phyloP scores from a whole-genome alignment of 495 filamentous ascomycete species.

The Glarea lozoyensis region DNA sequence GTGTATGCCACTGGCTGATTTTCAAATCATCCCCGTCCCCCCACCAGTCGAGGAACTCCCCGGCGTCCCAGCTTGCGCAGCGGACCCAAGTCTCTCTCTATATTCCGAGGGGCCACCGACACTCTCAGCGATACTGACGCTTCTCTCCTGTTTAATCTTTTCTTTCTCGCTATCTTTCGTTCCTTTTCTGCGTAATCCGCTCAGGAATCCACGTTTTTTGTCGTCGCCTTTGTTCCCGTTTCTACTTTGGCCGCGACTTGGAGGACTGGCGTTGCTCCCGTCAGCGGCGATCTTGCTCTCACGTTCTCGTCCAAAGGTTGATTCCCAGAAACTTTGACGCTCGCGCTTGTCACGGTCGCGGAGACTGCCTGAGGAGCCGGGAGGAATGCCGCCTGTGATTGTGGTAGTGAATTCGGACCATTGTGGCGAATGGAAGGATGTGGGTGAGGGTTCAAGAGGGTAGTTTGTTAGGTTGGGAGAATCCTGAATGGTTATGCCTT shows the following conservation, averaged over 20 bases:
- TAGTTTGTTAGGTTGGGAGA: neutral
- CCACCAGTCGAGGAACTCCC: too few relatives aligned
- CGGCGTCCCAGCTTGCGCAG: too few relatives aligned
- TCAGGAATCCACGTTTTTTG: constrained; percentile 38
- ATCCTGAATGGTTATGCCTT: constrained; percentile 12
- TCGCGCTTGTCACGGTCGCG: constrained; percentile 11
- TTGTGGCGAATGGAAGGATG: constrained; percentile 10
- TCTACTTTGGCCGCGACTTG: constrained; percentile 17
- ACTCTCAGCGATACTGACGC: too few relatives aligned
- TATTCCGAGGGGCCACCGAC: too few relatives aligned
- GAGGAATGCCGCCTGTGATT: constrained; percentile 8
- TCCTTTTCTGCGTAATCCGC: constrained; percentile 33
- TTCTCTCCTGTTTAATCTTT: too few relatives aligned
- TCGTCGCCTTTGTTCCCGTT: constrained; percentile 28
- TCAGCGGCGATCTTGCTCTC: constrained; percentile 12
- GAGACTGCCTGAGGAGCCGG: constrained; percentile 13
- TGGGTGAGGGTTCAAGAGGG: constrained; percentile 5
- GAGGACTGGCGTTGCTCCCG: constrained; percentile 3
- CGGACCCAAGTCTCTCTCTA: too few relatives aligned
- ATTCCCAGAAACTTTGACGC: constrained; percentile 21
- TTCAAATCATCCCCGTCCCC: too few relatives aligned
- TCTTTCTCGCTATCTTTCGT: too few relatives aligned
- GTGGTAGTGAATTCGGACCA: constrained; percentile 12
- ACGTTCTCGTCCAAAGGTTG: constrained; percentile 17
- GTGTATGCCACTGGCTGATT: too few relatives aligned